A percentile compares a stretch with the other conserved stretches of the same genome.
Conservation (phyloP, 2,329 filamentous ascomycete genomes). For the Penicillium sp. region DNA sequence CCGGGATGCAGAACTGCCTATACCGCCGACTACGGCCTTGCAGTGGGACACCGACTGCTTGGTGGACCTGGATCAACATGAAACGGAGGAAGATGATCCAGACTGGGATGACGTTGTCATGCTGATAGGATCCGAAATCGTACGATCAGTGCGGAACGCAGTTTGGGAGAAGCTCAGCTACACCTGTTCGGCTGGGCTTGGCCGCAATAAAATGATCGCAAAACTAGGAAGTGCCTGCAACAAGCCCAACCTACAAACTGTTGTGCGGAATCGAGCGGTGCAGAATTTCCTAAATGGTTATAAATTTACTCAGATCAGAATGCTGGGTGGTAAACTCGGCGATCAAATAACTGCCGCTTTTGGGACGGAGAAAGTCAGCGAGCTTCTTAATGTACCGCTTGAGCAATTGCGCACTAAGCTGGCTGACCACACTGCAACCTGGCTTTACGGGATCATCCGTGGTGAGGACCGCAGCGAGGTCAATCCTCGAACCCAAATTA, state of each 20-base stretch:
- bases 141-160: conserved; percentile 69
- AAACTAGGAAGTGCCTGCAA: conserved; percentile 89
- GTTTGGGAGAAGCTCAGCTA: conserved; percentile 74
- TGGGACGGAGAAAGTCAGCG: conserved; percentile 73
- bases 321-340: conserved; percentile 91
- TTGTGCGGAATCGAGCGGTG: conserved; percentile 83
- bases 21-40: conserved; percentile 69
- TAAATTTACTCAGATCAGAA: conserved; percentile 93
- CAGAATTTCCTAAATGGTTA: conserved; percentile 76
- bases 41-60: conserved; percentile 81
- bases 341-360: conserved; percentile 81
- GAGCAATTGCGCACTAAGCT: conserved; percentile 76
- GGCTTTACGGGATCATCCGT: conserved; percentile 81
- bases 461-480: conserved; percentile 87
- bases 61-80: conserved; percentile 69
- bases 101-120: conserved; percentile 97
- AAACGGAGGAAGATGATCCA: conserved; percentile 75
- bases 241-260: conserved; percentile 91
- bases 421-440: conserved; percentile 79
- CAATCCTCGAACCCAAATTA: conserved; percentile 87
- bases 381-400: conserved; percentile 69
- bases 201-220: conserved; percentile 90
- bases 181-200: conserved; percentile 87
- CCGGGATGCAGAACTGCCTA: conserved; percentile 64
- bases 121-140: conserved; percentile 83